Evolutionary conservation across 352 stramenopile genomes (phyloP), one percentile per base, ranked within the genome.

Genomic region (Phytophthora cryptogea): DNA sequence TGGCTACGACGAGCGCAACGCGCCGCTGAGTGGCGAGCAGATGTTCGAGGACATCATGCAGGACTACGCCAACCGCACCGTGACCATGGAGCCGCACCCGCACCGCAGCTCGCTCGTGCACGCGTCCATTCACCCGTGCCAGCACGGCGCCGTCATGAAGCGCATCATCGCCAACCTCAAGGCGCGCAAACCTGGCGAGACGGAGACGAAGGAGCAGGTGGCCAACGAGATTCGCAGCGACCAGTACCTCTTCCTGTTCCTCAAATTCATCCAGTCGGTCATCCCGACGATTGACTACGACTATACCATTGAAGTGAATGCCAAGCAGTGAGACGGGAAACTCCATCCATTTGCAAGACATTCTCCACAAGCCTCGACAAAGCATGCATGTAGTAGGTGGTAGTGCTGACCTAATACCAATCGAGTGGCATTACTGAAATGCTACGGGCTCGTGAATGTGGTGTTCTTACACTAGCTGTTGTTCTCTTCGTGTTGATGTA

Each of bases 231-330:
- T 97, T 35, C 88, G 89, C 32, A 93, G 97, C 37, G 96, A 99
- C 72, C 96, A 98, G 80, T 99, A 99, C 68, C 70, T 99, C 32
- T 99, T 99, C 67, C 90, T 99, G 37, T 99, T 99, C 78, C 87
- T 99, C 57, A 99, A 99, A 80, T 99, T 99, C 73, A 97, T 99
- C 32, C 94, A 97, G 73, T 98, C 88, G 60, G 97, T 99, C 45
- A 97, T 99, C 59, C 97, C 97, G 0, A 99, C 97, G 8, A 99
- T 99, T 68, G 97, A 99, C 76, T 99, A 99, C 74, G 97, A 99
- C 84, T 98, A 99, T 80, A 99, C 97, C 17, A 98, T 98, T 73
- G 94, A 98, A 69, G 95, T 99, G 50, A 87, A 96, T 62, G 83
- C 83, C 23, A 83, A 80, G 61, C 68, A 83, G 66, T 76, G 44